These are phyloP conservation scores for Irpex sp. DNA, from an alignment of 1,284 basidiomycete genomes.

Conservation along the genomic window DNA sequence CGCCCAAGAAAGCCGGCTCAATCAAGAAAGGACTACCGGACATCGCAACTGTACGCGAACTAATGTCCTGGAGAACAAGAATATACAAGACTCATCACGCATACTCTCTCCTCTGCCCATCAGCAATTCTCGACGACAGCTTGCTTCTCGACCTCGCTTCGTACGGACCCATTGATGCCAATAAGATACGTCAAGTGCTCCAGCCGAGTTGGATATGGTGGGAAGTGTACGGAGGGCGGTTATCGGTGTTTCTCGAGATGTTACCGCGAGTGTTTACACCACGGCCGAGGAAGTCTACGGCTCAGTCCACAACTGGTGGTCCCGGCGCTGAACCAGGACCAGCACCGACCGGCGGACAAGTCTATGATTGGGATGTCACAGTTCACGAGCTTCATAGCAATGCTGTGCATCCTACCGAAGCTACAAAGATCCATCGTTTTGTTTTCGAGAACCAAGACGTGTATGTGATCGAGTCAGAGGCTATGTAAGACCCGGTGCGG, in stretches of 20 bases:
- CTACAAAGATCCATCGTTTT: too few species aligned
- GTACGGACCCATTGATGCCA: not conserved
- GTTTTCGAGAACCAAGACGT: too few species aligned
- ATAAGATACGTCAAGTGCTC: not conserved
- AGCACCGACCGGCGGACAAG: too few species aligned
- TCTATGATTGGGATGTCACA: too few species aligned
- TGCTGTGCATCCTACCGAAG: too few species aligned
- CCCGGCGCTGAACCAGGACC: too few species aligned
- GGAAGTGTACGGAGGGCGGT: constrained; percentile 8
- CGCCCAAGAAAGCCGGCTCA: constrained; percentile 29
- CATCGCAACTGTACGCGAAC: not conserved
- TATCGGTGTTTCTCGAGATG: not conserved
- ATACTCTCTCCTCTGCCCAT: constrained; percentile 1
- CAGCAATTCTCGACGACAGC: constrained; percentile 18
- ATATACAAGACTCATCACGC: constrained; percentile 15
- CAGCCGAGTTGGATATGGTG: constrained; percentile 13
- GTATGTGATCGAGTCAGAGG: too few species aligned
- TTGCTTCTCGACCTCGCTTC: not conserved
- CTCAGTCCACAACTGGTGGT: too few species aligned
- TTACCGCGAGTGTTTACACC: not conserved
- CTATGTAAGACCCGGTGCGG: too few species aligned
- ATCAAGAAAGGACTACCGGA: constrained; percentile 10
- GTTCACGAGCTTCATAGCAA: too few species aligned
- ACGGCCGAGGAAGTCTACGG: not conserved
- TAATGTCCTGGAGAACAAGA: constrained; percentile 14